Base-by-base conservation (phyloP, 2,329 filamentous ascomycete species). In the Fusarium pilosicola region DNA sequence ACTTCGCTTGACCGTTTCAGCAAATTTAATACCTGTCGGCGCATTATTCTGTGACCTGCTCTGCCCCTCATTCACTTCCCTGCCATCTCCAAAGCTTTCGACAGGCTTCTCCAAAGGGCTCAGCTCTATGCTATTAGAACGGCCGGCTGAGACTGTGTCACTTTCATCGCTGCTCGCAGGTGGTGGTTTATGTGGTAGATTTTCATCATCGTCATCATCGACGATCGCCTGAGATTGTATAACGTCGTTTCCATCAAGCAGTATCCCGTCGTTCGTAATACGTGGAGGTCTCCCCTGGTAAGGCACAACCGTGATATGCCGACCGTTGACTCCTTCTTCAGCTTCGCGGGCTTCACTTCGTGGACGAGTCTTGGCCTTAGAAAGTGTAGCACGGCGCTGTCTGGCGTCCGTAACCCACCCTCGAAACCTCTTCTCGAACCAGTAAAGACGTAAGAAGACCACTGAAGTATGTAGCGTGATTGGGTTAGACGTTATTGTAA, bases 381-480 rank as follows among this genome's bases (percentile, higher is more conserved):
- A 85, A n/a, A 92, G 82, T 41, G 88, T 92, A 61, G 88, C 87
- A 61, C 95, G 90, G 60, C 91, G 85, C 48, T 84, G 86, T 62
- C 90, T 89, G 3, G 93, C 91, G 76, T 97, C 93, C 39, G 87
- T 88, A 20, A 93, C 95, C 73, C 97, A 89, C 77, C 93, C 88
- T 80, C 97, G 93, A 80, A 99, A 98, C 13, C 95, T 90, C 82
- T 97, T 97, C 83, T 99, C 95, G 80, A 99, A 99, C 96, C 96
- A 99, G 83, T 97, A 98, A 4, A 99, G 86, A 32, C 96, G 93
- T 20, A 98, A 88, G 76, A 97, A 96, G 13, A 99, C 96, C 49
- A 99, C 94, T 49, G 90, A 93, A 5, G 93, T 90, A 79, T 97
- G 91, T 77, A 97, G 92, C 52, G 93, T 91, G 70, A 97, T 96